phyloP scores from a whole-genome alignment of 805 yeast genomes.

The Saccharomycopsis fermentans region DNA sequence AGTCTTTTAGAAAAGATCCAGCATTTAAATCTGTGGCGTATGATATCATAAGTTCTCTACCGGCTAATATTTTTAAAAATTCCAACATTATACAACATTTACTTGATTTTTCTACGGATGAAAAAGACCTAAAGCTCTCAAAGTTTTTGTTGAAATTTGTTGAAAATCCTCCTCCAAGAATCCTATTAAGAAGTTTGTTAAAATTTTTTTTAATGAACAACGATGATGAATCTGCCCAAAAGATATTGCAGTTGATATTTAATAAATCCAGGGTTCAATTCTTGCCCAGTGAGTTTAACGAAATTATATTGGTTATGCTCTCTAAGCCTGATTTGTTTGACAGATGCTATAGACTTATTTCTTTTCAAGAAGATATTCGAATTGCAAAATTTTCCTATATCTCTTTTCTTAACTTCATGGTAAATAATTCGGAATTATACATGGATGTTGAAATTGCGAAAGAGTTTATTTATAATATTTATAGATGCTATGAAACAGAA shows the following conservation, averaged over 20 bases:
- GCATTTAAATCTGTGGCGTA: constrained; percentile 3
- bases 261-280: constrained; percentile 1
- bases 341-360: constrained; percentile 4
- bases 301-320: constrained; percentile 3
- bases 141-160: constrained; percentile 1
- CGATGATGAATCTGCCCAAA: constrained; percentile 6
- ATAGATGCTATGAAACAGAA: constrained; percentile 5
- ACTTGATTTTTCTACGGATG: constrained; percentile 3
- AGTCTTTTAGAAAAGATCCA: constrained; percentile 1
- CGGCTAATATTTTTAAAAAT: constrained; percentile 1
- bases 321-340: constrained; percentile 3
- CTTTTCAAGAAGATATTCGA: background rate
- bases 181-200: constrained; percentile 1
- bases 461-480: constrained; percentile 5
- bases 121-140: constrained; percentile 4
- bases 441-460: background rate
- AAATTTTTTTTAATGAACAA: constrained; percentile 4
- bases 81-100: background rate
- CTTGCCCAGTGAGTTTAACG: constrained; percentile 8
- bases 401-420: constrained; percentile 3
- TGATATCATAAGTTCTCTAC: constrained; percentile 4
- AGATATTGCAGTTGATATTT: constrained; percentile 1
- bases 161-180: background rate
- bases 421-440: background rate
- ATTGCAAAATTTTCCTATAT: background rate